Conservation (phyloP, 495 filamentous ascomycete species). For the Daldinia grandis region DNA sequence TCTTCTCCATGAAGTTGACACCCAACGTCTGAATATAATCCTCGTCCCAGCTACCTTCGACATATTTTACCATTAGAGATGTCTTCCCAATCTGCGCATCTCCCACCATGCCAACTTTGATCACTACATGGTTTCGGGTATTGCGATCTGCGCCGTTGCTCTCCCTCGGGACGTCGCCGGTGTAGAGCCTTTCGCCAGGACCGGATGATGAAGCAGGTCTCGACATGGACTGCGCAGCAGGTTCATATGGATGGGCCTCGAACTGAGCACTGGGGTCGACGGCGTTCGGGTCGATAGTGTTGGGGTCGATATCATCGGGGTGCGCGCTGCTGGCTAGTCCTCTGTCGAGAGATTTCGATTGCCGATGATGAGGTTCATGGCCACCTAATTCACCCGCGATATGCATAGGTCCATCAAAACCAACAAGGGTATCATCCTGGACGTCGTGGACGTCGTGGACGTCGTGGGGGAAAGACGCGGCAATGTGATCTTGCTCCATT, state of each 20-base stretch:
- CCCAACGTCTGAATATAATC: constrained; percentile 99
- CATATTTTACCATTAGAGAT: constrained; percentile 99
- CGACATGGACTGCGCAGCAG: constrained; percentile 49
- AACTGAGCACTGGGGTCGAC: constrained; percentile 51
- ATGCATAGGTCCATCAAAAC: constrained; percentile 50
- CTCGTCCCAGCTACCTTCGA: constrained; percentile 98
- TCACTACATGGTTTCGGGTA: constrained; percentile 88
- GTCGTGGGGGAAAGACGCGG: constrained; percentile 36
- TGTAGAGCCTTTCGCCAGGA: constrained; percentile 38
- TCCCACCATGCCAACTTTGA: constrained; percentile 99
- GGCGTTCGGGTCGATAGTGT: constrained; percentile 48
- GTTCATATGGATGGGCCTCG: constrained; percentile 49
- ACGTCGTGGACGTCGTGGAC: neutral
- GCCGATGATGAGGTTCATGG: constrained; percentile 43
- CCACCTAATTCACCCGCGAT: constrained; percentile 36
- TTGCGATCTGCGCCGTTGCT: constrained; percentile 53
- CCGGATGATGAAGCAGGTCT: constrained; percentile 61
- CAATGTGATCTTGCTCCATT: constrained; percentile 56
- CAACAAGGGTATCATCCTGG: constrained; percentile 53
- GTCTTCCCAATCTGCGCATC: constrained; percentile 99
- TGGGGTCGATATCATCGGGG: constrained; percentile 47
- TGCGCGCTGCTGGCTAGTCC: constrained; percentile 46
- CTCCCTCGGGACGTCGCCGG: constrained; percentile 48
- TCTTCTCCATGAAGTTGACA: constrained; percentile 99
- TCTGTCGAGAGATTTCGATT: constrained; percentile 53